These are phyloP conservation scores for Crucibulum laeve DNA, from an alignment of 768 basidiomycete species.

Conservation along the genomic window DNA sequence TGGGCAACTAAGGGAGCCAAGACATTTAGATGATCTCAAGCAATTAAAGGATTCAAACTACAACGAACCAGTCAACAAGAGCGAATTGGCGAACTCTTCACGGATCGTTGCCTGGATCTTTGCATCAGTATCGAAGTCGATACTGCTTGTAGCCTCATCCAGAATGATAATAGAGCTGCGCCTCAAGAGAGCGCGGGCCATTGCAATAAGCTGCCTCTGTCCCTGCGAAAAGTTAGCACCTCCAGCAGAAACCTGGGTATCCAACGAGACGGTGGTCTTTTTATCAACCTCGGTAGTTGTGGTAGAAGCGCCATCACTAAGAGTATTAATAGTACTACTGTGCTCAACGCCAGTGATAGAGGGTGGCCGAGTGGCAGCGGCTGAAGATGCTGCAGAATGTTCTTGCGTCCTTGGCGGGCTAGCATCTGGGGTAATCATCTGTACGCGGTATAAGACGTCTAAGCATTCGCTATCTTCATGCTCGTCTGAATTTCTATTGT, in stretches of 20 bases:
- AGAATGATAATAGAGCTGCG: constrained; percentile 71
- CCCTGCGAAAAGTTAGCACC: constrained; percentile 93
- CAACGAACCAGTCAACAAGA: constrained; percentile 64
- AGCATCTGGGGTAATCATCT: constrained; percentile 53
- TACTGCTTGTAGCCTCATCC: constrained; percentile 83
- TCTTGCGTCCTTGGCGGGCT: constrained; percentile 34
- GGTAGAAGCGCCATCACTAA: no score
- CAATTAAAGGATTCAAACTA: constrained; percentile 3
- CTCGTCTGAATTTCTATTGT: constrained; percentile 40
- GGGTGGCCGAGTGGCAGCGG: constrained; percentile 35
- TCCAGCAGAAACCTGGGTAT: constrained; percentile 79
- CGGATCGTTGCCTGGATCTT: constrained; percentile 89
- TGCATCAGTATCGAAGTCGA: constrained; percentile 83
- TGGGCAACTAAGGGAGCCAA: constrained; percentile 51
- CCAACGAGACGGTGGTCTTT: constrained; percentile 58
- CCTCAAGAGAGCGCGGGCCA: constrained; percentile 77
- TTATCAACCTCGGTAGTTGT: constrained; percentile 51
- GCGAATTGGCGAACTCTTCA: constrained; percentile 73
- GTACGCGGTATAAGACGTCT: constrained; percentile 79
- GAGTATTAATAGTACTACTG: constrained; percentile 33
- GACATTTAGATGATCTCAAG: background rate
- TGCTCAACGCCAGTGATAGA: constrained; percentile 36
- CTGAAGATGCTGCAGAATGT: constrained; percentile 42
- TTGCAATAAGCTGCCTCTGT: constrained; percentile 82
- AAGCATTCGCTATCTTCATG: constrained; percentile 76